These are phyloP conservation scores for Emericellopsis cladophorae DNA, from an alignment of 2,329 filamentous ascomycete species.

Conservation along the genomic window DNA sequence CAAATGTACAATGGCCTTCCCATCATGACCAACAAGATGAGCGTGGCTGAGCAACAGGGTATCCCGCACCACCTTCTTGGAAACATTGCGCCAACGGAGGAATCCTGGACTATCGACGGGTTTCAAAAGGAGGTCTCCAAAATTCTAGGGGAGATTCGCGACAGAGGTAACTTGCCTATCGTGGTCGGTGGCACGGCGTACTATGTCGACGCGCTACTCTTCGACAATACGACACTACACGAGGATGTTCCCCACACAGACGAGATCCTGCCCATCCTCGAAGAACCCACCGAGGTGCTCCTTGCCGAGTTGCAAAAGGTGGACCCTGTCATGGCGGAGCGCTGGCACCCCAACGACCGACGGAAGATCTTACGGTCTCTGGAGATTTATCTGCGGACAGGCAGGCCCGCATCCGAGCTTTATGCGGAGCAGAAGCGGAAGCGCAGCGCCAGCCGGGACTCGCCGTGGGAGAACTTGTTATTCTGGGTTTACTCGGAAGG, in stretches of 20 bases:
- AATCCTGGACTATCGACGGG: constrained; percentile 70
- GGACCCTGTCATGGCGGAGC: constrained; percentile 77
- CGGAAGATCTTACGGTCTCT: constrained; percentile 84
- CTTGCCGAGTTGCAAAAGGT: constrained; percentile 62
- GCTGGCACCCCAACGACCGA: constrained; percentile 89
- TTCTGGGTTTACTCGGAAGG: constrained; percentile 80
- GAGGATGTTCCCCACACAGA: constrained; percentile 6
- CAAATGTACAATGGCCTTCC: constrained; percentile 88
- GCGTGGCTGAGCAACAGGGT: constrained; percentile 58
- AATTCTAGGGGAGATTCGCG: constrained; percentile 65
- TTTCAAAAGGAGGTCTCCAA: constrained; percentile 60
- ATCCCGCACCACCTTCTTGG: constrained; percentile 83
- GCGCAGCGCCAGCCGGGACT: constrained; percentile 8
- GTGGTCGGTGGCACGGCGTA: constrained; percentile 93
- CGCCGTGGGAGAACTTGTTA: constrained; percentile 46
- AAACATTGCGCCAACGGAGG: constrained; percentile 60
- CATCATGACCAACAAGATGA: constrained; percentile 91
- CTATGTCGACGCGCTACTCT: constrained; percentile 81
- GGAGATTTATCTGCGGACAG: constrained; percentile 79
- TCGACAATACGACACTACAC: constrained; percentile 47
- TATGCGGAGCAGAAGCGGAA: constrained; percentile 62
- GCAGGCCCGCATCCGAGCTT: constrained; percentile 69
- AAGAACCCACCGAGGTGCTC: constrained; percentile 58
- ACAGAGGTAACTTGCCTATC: constrained; percentile 70
- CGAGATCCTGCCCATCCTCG: constrained; percentile 51